Base-by-base conservation (phyloP, 1,284 basidiomycete genomes). In the Bondarzewia mesenterica region DNA sequence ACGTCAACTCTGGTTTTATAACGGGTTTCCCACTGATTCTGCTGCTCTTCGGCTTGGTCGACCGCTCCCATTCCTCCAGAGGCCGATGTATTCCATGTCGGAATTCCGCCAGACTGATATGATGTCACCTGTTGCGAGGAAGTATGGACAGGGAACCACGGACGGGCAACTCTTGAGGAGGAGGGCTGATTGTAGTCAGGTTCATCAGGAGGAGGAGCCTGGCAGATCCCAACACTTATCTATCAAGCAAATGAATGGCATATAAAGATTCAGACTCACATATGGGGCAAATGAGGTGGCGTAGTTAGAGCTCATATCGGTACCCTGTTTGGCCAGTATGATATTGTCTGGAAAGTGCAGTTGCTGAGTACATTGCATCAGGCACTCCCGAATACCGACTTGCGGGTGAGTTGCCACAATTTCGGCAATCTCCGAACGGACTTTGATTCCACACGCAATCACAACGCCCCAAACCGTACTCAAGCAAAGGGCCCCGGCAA, bases 1-100 rank as follows among this genome's bases (percentile, higher is more conserved):
- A 85, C 48, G 61, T 91, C 85, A 7, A 89, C 79, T 52, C 86
- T 73, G 70, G 78, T 72, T 14, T 81, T 80, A 58, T 79, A 80
- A 42, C 78, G 69, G 25, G 83, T 86, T 67, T 86, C 83, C 82
- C 85, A 89, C 50, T 77, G 76, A 53, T 80, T 86, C 16, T 71
- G 70, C 42, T 75, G 75, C 12, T 70, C 69, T 15, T 76, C 77
- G 12, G 70, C 69, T 7, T 74, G 68, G 40, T 71, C 72, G 38
- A 57, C 58, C 23, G 68, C 62, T 25, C 66, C 68, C 7, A 60
- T 56, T 15, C 69, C 66, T 6, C 70, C 70, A 3, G 69, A 60
- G 26, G 68, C 65, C 10, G 77, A 75, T 26, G 71, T 70, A 42
- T 70, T 68, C 58, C 80, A 79, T 7, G 77, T 75, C 4, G 82